Conservation (phyloP, 2,329 filamentous ascomycete genomes). For the Xylaria sp. region DNA sequence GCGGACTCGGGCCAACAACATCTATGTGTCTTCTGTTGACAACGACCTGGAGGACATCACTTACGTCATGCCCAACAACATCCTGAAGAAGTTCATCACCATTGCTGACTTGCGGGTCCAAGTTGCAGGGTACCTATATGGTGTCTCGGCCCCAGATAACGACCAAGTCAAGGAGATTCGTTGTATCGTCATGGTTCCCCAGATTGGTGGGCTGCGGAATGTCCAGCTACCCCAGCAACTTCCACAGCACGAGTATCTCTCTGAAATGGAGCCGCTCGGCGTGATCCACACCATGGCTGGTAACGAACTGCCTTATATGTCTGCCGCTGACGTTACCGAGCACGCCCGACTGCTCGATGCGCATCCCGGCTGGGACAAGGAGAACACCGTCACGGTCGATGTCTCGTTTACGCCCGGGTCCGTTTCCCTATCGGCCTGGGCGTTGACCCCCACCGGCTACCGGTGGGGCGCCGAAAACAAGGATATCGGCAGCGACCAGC, state of each 20-base stretch:
- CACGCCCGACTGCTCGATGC: conserved; percentile 87
- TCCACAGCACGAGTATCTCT: conserved; percentile 89
- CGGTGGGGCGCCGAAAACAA: conserved; percentile 98
- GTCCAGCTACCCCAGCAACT: conserved; percentile 88
- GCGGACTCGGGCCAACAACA: conserved; percentile 92
- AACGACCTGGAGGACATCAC: conserved; percentile 89
- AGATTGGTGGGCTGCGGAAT: conserved; percentile 90
- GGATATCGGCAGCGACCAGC: conserved; percentile 89
- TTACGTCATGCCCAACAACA: conserved; percentile 99
- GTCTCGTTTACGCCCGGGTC: conserved; percentile 97
- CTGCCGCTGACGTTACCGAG: conserved; percentile 89
- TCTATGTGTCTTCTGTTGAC: conserved; percentile 96
- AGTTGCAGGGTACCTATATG: conserved; percentile 94
- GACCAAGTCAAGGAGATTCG: conserved; percentile 96
- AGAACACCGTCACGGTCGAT: conserved; percentile 91
- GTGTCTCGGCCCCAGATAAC: conserved; percentile 88
- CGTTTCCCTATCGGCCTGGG: conserved; percentile 92
- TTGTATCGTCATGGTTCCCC: conserved; percentile 96
- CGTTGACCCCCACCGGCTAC: conserved; percentile 87
- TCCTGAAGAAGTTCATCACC: conserved; percentile 96
- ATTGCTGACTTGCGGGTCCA: conserved; percentile 96
- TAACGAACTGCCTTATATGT: conserved; percentile 96
- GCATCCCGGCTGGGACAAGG: conserved; percentile 78
- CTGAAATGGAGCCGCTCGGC: conserved; percentile 84
- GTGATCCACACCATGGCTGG: conserved; percentile 95